Conservation (phyloP, 1,284 basidiomycete species). For the Afroboletus lepidellus region DNA sequence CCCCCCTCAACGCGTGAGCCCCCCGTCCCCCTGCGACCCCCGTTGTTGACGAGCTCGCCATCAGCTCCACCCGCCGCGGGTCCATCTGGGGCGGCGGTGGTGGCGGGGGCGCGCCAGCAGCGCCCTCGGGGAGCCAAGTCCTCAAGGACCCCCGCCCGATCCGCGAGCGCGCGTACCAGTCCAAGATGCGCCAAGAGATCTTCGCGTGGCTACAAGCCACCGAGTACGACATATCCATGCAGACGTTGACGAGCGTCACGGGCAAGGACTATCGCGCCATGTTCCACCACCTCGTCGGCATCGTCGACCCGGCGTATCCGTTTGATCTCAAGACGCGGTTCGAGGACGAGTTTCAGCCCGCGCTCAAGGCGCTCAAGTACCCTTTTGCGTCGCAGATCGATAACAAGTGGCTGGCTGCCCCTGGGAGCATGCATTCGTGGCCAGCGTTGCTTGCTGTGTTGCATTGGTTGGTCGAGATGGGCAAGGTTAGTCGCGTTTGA, state of each 20-base stretch:
- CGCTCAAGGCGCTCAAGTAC: conserved; percentile 74
- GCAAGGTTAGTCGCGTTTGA: conserved; percentile 53
- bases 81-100: conserved; percentile 61
- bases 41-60: neutral
- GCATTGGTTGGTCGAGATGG: conserved; percentile 84
- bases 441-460: conserved; percentile 77
- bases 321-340: conserved; percentile 58
- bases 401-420: conserved; percentile 80
- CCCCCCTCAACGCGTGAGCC: conserved; percentile 69
- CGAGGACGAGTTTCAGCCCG: conserved; percentile 78
- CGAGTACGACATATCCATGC: conserved; percentile 64
- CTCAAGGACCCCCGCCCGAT: conserved; percentile 73
- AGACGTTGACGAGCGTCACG: conserved; percentile 70
- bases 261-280: conserved; percentile 81
- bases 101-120: conserved; percentile 38
- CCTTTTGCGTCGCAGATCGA: conserved; percentile 73
- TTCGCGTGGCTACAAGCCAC: conserved; percentile 60
- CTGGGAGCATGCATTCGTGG: conserved; percentile 85
- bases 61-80: conserved; percentile 61
- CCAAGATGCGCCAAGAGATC: conserved; percentile 74
- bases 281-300: conserved; percentile 74
- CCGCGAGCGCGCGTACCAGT: conserved; percentile 69
- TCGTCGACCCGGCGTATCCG: conserved; percentile 66
- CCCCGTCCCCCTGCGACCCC: conserved; percentile 6
- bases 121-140: conserved; percentile 49